Conservation (phyloP, 1,284 basidiomycete species). For the Paramarasmius palmivorus region DNA sequence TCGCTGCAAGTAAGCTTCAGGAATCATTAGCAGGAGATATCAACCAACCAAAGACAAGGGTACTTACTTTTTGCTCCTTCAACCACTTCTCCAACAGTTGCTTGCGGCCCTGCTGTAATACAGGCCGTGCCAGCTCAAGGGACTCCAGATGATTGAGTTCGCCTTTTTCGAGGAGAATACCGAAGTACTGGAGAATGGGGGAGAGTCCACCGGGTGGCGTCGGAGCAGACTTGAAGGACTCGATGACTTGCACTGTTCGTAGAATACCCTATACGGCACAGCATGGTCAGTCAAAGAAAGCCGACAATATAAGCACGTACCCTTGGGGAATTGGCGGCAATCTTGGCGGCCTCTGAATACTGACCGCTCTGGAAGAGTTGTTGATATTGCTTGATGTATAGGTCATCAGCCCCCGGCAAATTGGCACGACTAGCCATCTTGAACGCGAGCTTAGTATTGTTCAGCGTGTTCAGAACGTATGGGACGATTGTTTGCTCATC, state of each 20-base stretch:
- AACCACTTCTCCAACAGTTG: conserved; percentile 99
- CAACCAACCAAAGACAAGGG: not conserved
- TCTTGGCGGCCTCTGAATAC: conserved; percentile 96
- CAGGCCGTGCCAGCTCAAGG: conserved; percentile 94
- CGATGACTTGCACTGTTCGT: conserved; percentile 94
- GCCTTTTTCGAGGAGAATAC: conserved; percentile 96
- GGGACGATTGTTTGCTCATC: conserved; percentile 97
- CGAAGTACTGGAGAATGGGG: conserved; percentile 98
- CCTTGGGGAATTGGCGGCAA: conserved; percentile 96
- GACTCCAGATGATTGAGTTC: conserved; percentile 98
- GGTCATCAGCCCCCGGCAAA: conserved; percentile 95
- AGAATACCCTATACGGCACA: conserved; percentile 75
- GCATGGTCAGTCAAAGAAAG: conserved; percentile 15
- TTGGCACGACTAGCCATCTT: conserved; percentile 98
- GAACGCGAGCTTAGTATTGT: conserved; percentile 98
- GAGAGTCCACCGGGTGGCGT: conserved; percentile 89
- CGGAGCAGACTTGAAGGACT: conserved; percentile 96
- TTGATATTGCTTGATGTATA: conserved; percentile 96
- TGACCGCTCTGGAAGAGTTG: conserved; percentile 90
- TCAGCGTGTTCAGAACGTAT: conserved; percentile 91
- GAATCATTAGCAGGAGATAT: not conserved
- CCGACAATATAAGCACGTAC: conserved; percentile 37
- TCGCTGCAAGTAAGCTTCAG: conserved; percentile 93
- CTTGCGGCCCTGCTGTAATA: conserved; percentile 95
- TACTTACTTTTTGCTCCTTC: conserved; percentile 95